Evolutionary conservation across 352 stramenopile species (phyloP).

Genomic region (Pythium insidiosum): DNA sequence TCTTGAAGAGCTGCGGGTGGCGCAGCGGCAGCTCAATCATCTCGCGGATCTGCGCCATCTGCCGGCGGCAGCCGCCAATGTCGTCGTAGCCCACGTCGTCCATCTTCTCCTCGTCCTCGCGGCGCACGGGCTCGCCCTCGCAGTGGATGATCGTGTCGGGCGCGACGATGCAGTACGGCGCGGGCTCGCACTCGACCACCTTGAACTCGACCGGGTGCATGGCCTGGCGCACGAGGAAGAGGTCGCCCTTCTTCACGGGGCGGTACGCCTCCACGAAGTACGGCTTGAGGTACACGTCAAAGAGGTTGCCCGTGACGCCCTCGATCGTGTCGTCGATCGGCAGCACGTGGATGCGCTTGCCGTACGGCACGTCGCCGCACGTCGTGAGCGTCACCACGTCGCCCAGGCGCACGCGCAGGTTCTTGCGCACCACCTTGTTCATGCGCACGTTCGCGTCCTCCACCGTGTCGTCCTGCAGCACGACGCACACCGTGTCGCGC

Average conservation of each 20-base stretch:
- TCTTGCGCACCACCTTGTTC: constrained; percentile 99
- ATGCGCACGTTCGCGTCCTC: constrained; percentile 97
- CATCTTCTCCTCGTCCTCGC: constrained; percentile 98
- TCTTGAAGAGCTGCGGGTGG: constrained; percentile 98
- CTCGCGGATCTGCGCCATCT: constrained; percentile 99
- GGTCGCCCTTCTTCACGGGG: constrained; percentile 98
- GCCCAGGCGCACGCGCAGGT: constrained; percentile 95
- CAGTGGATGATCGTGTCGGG: constrained; percentile 99
- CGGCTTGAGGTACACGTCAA: constrained; percentile 99
- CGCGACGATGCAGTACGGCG: constrained; percentile 97
- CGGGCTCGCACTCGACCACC: constrained; percentile 98
- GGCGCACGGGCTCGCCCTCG: constrained; percentile 97
- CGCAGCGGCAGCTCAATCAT: constrained; percentile 99
- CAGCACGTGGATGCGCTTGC: constrained; percentile 98
- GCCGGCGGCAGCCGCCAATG: constrained; percentile 96
- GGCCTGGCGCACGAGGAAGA: constrained; percentile 97
- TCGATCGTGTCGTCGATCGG: constrained; percentile 99
- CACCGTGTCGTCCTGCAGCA: constrained; percentile 96
- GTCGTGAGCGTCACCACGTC: constrained; percentile 96
- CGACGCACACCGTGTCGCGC: constrained; percentile 97
- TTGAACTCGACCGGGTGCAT: constrained; percentile 99
- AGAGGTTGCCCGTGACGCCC: constrained; percentile 99
- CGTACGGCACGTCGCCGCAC: constrained; percentile 97
- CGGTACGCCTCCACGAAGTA: constrained; percentile 99
- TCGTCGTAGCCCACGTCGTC: constrained; percentile 99